Base-by-base conservation (phyloP, 345 rosid species). In the Rhodomyrtus tomentosa region DNA sequence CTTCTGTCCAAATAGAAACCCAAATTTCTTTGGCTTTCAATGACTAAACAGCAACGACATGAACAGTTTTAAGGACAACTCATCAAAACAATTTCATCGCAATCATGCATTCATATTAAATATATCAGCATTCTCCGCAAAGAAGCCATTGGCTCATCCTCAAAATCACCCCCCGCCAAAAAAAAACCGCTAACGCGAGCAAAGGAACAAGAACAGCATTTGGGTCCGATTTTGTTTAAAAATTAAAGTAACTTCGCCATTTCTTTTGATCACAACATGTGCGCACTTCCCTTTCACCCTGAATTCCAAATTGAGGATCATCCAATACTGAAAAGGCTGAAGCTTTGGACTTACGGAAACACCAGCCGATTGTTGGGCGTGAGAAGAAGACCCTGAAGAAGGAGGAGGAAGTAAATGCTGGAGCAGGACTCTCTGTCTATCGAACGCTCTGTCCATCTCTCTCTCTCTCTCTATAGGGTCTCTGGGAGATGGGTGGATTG, bases 391-490 rank as follows among this genome's bases (percentile, higher is more conserved):
- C 55, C 54, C 84, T n/a, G 87, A 81, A 85, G 92, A 84, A 80
- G 93, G 87, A 85, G 73, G 40, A 88, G 97, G 98, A 50, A 84
- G 91, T 50, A 97, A 88, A 87, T 95, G 99, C 83, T 89, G 87
- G 86, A 97, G 93, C 87, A 97, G 87, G 86, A 97, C 86, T 86
- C 87, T 90, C 85, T 95, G 98, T 82, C 99, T 92, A 90, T 91
- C 91, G n/a, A 90, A 12, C 45, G 98, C 98, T 88, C 87, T 94
- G 82, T 97, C 98, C 99, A 95, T 93, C 42, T 88, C 87, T 80
- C 83, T 27, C 55, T 18, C 36, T 32, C 40, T 59, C 74, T 83
- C 80, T 55, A 3, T 82, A 50, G 48, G 68, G 22, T 68, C 25
- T 16, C 74, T 7, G 76, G 2, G 13, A 18, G 76, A 68, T 36